A percentile compares a stretch with the other conserved stretches of the same genome.
Evolutionary conservation across 805 yeast species (phyloP).

Genomic region (Barnettozyma sp.): DNA sequence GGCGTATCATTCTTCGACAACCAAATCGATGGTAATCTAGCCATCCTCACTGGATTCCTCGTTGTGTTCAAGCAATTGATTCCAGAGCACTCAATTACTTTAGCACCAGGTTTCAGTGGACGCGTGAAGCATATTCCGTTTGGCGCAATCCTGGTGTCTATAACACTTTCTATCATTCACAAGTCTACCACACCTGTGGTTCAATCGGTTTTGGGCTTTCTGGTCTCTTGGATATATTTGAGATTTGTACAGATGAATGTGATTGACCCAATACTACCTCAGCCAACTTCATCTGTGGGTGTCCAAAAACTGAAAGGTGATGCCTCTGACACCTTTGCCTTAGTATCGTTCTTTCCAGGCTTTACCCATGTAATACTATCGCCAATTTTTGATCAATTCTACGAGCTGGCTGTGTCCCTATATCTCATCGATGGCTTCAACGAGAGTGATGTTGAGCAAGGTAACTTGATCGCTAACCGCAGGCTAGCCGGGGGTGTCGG

Average conservation of each 20-base stretch:
- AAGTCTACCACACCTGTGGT: constrained; percentile 42
- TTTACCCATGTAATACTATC: constrained; percentile 43
- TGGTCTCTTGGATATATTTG: constrained; percentile 67
- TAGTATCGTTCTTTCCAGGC: constrained; percentile 80
- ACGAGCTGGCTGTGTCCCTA: constrained; percentile 33
- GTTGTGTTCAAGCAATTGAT: constrained; percentile 62
- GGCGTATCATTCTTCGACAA: constrained; percentile 29
- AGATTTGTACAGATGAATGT: constrained; percentile 63
- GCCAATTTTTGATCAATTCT: constrained; percentile 41
- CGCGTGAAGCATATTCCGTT: constrained; percentile 64
- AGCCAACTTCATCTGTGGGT: constrained; percentile 24
- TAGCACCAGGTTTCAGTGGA: constrained; percentile 43
- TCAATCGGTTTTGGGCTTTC: constrained; percentile 53
- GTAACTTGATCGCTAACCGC: constrained; percentile 64
- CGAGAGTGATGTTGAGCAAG: constrained; percentile 61
- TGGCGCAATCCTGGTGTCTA: constrained; percentile 26
- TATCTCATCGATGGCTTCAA: constrained; percentile 56
- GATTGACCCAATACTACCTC: constrained; percentile 51
- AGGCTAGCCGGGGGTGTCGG: constrained; percentile 30
- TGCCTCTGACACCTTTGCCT: constrained; percentile 82
- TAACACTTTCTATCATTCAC: constrained; percentile 25
- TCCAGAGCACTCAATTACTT: constrained; percentile 50
- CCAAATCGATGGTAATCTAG: constrained; percentile 47
- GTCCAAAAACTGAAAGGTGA: constrained; percentile 55
- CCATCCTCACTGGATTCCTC: constrained; percentile 49